A percentile compares a stretch with the other conserved stretches of the same genome.
phyloP scores from a whole-genome alignment of 805 yeast species.

The Candida oleophila region DNA sequence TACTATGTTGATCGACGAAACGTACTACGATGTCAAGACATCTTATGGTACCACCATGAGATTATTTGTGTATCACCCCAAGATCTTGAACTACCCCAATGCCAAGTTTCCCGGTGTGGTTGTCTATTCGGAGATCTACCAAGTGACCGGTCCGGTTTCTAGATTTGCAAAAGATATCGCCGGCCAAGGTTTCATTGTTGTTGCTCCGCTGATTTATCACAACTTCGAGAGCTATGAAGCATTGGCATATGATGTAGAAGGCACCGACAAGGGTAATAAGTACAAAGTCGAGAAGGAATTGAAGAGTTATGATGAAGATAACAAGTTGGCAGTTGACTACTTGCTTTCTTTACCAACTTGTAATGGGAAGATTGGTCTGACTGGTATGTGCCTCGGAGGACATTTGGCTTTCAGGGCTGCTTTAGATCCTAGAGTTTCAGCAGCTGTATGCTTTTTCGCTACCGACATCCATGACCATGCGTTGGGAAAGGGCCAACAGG shows the following conservation, averaged over 20 bases:
- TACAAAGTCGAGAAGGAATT: conserved; percentile 68
- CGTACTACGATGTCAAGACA: conserved; percentile 62
- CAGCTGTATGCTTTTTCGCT: conserved; percentile 75
- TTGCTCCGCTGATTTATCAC: conserved; percentile 79
- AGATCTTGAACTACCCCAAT: conserved; percentile 67
- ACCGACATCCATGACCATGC: conserved; percentile 74
- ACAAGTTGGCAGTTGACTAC: conserved; percentile 60
- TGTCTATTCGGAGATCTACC: conserved; percentile 78
- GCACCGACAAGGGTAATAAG: conserved; percentile 72
- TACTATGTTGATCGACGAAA: conserved; percentile 66
- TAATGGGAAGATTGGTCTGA: conserved; percentile 73
- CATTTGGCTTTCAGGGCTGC: conserved; percentile 74
- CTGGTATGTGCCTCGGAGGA: conserved; percentile 88
- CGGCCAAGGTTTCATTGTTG: conserved; percentile 74
- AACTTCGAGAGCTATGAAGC: conserved; percentile 66
- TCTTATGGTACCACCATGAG: conserved; percentile 68
- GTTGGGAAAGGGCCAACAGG: conserved; percentile 62
- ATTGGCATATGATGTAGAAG: conserved; percentile 65
- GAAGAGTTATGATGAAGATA: conserved; percentile 75
- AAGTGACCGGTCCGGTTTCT: conserved; percentile 79
- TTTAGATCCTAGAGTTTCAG: conserved; percentile 60
- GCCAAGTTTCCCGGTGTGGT: conserved; percentile 82
- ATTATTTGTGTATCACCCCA: conserved; percentile 64
- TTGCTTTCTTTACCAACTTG: conserved; percentile 57
- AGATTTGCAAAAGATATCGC: conserved; percentile 78